Evolutionary conservation across 345 rosid genomes (phyloP), one percentile per base, ranked within the genome.

Genomic region (Gossypioides kirkii): DNA sequence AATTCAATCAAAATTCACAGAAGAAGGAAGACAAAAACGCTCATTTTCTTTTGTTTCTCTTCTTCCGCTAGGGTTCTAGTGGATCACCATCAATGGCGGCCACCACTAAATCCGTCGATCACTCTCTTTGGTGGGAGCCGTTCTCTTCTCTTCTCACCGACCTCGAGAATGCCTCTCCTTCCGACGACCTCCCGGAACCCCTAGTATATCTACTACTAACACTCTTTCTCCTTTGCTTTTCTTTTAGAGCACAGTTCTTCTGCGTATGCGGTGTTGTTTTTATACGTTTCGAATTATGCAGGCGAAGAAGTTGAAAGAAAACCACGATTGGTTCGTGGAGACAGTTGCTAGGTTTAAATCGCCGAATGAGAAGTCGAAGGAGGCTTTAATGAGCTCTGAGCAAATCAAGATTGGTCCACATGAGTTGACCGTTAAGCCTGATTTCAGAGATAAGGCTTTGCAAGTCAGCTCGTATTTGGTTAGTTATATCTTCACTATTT

Each of bases 71-170:
- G 88, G 90, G 88, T 83, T 88, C 79, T 72, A 80, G 78, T 25
- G 38, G 46, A 77, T 58, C 61, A 61, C 56, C 68, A 28, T 50
- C 79, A 78, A 88, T 88, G 98, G 79, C 89, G 78, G 80, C 38
- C 25, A 45, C 66, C 70, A 32, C 86, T 55, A 87, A 76, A 74
- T 72, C 92, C 67, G 87, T 87, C 4, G 94, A 92, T 79, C 56
- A 91, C 56, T 82, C 82, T 16, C 90, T 91, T 20, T 87, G 97
- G 99, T 95, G 96, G 93, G 87, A 89, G 64, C 78, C 99, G 1
- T 92, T 92, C 88, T 25, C 82, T 36, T 76, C 89, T 20, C 81
- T 92, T 46, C 89, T 92, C 73, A 74, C 81, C 61, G 91, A 87
- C 10, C 90, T 92, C 64, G 96, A 95, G 72, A 83, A 80, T 58